Evolutionary conservation across 495 filamentous ascomycete species (phyloP).

Genomic region (Tetracladium setigerum): DNA sequence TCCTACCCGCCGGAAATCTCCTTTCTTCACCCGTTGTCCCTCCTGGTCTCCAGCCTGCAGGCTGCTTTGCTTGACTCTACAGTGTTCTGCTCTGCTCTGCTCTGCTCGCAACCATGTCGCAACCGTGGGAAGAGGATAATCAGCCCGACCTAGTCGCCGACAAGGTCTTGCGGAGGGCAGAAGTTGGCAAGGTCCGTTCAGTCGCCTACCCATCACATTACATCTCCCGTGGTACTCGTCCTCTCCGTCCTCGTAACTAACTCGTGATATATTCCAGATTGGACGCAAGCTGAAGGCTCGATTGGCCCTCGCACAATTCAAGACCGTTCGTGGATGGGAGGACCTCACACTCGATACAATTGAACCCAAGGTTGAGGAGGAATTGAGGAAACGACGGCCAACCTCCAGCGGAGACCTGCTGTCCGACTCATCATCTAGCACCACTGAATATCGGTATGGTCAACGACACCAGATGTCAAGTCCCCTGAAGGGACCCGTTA

Average conservation of each 20-base stretch:
- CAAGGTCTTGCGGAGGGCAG: slow-evolving; percentile 62
- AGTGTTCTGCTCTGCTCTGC: background rate
- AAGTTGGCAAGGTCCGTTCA: slow-evolving; percentile 71
- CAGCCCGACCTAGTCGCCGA: slow-evolving; percentile 60
- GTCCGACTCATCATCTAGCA: slow-evolving; percentile 70
- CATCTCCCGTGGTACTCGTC: slow-evolving; percentile 5
- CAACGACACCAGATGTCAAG: slow-evolving; percentile 46
- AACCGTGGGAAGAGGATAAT: slow-evolving; percentile 44
- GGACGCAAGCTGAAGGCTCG: slow-evolving; percentile 85
- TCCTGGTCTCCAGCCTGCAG: background rate
- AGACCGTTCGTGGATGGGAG: slow-evolving; percentile 86
- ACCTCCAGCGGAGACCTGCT: slow-evolving; percentile 53
- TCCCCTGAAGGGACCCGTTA: slow-evolving; percentile 52
- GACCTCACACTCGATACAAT: slow-evolving; percentile 67
- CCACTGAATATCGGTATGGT: slow-evolving; percentile 45
- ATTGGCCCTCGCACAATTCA: slow-evolving; percentile 91
- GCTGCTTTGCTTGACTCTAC: no score
- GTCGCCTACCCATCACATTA: slow-evolving; percentile 4
- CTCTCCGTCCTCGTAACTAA: background rate
- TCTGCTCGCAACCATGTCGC: slow-evolving; percentile 34
- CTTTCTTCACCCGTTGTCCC: no score
- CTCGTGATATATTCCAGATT: slow-evolving; percentile 49
- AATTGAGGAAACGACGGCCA: slow-evolving; percentile 56
- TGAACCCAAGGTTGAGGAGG: slow-evolving; percentile 66
- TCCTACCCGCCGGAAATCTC: no score